A percentile compares a stretch with the other conserved stretches of the same genome.
phyloP scores from a whole-genome alignment of 2,329 filamentous ascomycete species.

The Aspergillus intermedius region DNA sequence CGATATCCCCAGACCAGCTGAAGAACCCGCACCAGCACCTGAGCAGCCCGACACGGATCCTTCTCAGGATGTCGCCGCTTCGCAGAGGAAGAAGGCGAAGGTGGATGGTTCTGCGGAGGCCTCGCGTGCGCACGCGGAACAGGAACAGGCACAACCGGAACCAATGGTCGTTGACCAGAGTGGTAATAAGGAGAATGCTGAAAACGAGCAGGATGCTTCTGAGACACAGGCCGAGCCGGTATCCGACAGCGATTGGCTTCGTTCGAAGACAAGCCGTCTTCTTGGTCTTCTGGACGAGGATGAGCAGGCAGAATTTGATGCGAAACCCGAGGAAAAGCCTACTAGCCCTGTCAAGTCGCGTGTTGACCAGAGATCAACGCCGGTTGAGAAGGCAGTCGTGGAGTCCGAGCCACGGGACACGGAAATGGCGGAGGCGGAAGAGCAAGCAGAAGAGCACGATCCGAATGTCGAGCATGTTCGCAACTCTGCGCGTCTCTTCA shows the following conservation, averaged over 20 bases:
- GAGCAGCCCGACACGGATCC: conserved; percentile 13
- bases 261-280: conserved; percentile 78
- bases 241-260: conserved; percentile 84
- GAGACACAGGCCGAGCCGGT: conserved; percentile 30
- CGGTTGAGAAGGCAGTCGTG: conserved; percentile 6
- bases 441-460: conserved; percentile 23
- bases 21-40: conserved; percentile 4
- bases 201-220: conserved; percentile 13
- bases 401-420: conserved; percentile 6
- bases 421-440: conserved; percentile 1
- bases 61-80: conserved; percentile 32
- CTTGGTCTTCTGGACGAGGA: conserved; percentile 75
- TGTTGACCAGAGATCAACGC: conserved; percentile 7
- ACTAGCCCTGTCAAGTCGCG: conserved; percentile 8
- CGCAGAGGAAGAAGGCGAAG: conserved; percentile 38
- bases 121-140: neutral
- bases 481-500: conserved; percentile 71
- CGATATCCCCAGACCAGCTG: conserved; percentile 28
- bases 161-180: conserved; percentile 19
- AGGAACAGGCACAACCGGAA: conserved; percentile 10
- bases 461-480: conserved; percentile 57
- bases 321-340: conserved; percentile 19
- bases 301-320: conserved; percentile 35
- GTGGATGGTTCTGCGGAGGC: conserved; percentile 58
- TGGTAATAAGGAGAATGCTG: conserved; percentile 12